Percentiles rank a stretch among this genome's conserved stretches.
These are phyloP conservation scores for Endothia cerciana DNA, from an alignment of 2,329 filamentous ascomycete species.

Conservation along the genomic window DNA sequence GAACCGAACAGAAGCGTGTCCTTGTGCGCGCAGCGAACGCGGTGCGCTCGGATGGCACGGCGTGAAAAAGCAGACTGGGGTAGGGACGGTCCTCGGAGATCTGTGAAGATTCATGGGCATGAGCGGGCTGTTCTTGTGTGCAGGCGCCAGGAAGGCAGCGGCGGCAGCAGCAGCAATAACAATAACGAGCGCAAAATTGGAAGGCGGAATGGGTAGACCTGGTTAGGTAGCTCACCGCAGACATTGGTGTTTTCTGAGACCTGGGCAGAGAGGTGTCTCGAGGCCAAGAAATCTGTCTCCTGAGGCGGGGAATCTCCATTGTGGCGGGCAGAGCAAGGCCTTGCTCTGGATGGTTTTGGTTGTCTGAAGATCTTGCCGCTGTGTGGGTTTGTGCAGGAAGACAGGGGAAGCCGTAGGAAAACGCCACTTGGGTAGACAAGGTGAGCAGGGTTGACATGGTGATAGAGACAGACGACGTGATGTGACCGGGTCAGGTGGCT, in stretches of 20 bases:
- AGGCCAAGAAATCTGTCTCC: conserved; percentile 10
- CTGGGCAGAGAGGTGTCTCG: neutral
- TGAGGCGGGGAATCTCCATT: neutral
- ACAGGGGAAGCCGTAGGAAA: neutral
- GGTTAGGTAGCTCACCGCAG: neutral
- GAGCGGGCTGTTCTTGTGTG: neutral
- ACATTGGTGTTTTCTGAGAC: neutral
- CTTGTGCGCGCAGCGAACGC: neutral
- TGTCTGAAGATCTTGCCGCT: neutral
- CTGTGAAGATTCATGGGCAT: neutral
- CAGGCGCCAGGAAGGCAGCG: neutral
- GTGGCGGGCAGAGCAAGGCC: neutral
- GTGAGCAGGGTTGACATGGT: neutral
- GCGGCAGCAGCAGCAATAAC: neutral
- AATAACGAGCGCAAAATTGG: neutral
- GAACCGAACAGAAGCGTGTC: conserved; percentile 5
- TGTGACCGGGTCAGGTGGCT: neutral
- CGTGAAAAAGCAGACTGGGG: conserved; percentile 5
- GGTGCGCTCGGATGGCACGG: conserved; percentile 7
- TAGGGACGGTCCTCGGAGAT: conserved; percentile 6
- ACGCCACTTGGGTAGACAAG: neutral
- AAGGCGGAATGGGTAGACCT: neutral
- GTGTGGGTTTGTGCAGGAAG: neutral
- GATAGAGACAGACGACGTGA: neutral
- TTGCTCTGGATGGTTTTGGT: neutral